Evolutionary conservation across 805 yeast species (phyloP), one percentile per base, ranked within the genome.

Genomic region (Sugiyamaella floridensis): DNA sequence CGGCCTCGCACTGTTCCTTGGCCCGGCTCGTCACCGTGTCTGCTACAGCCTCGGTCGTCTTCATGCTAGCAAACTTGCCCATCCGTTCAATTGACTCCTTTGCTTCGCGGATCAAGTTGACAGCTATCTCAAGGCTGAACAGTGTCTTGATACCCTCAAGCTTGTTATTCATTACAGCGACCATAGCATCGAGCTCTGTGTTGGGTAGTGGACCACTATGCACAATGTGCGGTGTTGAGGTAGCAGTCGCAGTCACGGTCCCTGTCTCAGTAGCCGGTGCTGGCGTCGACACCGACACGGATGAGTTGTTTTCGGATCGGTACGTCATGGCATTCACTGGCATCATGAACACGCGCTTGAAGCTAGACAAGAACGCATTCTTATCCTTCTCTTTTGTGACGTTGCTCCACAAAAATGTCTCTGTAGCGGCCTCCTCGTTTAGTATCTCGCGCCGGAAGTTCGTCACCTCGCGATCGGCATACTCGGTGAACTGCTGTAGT

Each of bases 71-170:
- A 61, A 84, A 77, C 14, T 72, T 72, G 26, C 76, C 64, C 46
- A 86, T 75, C 41, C 89, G 68, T 48, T 80, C 83, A 16, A 87
- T 77, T 26, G 84, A 76, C 10, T 72, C 71, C 56, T 82, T 81
- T 4, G 92, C 92, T 32, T 77, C 78, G 58, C 84, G 86, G 50
- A 90, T 71, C 8, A 87, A 75, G 48, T 79, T 77, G 55, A 87
- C 78, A 0, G 92, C 85, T 46, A 92, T 72, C 63, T 90, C 96
- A 47, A 92, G 78, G 60, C 89, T 86, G 55, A 92, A 83, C 29
- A 87, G 79, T 4, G 83, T 76, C 61, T 85, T 86, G 61, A 93
- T 79, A 15, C 86, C 83, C 58, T 82, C 83, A 55, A 93, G 76
- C 57, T 87, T 87, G 40, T 80, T 83, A 26, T 82, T 81, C 62